Base-by-base conservation (phyloP, 768 basidiomycete genomes). In the Auriscalpium vulgare region DNA sequence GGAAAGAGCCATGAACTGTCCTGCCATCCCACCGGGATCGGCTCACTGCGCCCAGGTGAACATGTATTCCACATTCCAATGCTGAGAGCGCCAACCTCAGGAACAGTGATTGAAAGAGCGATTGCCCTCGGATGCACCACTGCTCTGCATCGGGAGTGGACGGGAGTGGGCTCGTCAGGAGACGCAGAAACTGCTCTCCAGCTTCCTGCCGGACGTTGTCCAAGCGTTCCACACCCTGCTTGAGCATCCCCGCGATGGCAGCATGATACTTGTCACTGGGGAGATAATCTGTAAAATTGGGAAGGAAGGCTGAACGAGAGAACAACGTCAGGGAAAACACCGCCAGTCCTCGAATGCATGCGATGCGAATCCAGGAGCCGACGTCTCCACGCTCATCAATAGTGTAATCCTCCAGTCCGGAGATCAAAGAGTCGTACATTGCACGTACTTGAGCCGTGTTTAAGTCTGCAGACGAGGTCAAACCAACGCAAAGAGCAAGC, bases 321-420 rank as follows among this genome's bases (percentile, higher is more conserved):
- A 87, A 75, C 4, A 91, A 63, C 23, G 79, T 72, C 62, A 77
- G 72, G 46, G 79, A 72, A 56, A 83, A 70, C 8, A 74, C 71
- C 16, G 81, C 75, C 54, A 94, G 71, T 10, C 87, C 86, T 47
- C 75, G 75, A 51, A 94, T 78, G 63, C 86, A 89, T 2, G 84
- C 82, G 8, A 88, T 79, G 59, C 95, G 88, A 51, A 94, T 80
- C 93, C 94, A 97, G 2, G 95, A 97, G 44, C 95, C 95, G 38
- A 99, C 88, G 66, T 99, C 97, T 4, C 95, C 95, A 61, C 95
- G 84, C 67, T 97, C 90, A 67, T 99, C 95, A 49, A 82, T 83
- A 6, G 91, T 88, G 66, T 98, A 99, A 72, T 99, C 95, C 17
- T 82, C 76, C 52, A 99, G 70, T 4, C 91, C 94, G n/a, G 65